phyloP scores from a whole-genome alignment of 305 asterid genomes.

The Lippia alba region DNA sequence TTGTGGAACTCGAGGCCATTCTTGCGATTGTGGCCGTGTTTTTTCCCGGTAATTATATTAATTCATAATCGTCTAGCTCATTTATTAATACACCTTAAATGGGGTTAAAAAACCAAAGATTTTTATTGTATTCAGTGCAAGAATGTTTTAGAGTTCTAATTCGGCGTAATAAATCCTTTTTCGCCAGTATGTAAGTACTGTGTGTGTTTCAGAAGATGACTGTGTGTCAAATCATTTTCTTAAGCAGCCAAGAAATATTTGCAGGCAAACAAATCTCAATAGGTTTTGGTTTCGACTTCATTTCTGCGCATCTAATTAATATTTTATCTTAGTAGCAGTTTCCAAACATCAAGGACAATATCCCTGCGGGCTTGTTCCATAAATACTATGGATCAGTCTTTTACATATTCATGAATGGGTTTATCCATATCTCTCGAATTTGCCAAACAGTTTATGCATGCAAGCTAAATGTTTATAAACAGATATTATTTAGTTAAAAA shows the following conservation, averaged over 20 bases:
- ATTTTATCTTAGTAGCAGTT: background rate
- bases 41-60: constrained; percentile 53
- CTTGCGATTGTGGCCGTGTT: constrained; percentile 80
- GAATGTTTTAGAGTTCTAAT: constrained; percentile 37
- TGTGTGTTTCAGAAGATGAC: constrained; percentile 22
- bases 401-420: background rate
- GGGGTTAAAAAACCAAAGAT: constrained; percentile 8
- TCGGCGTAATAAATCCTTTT: background rate
- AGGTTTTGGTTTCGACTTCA: constrained; percentile 35
- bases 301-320: constrained; percentile 32
- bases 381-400: background rate
- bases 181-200: background rate
- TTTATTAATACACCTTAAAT: background rate
- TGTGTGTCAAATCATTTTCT: constrained; percentile 50
- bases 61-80: background rate
- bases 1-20: constrained; percentile 80
- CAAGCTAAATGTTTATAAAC: background rate
- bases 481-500: background rate
- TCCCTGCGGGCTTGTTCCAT: constrained; percentile 1
- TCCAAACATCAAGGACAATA: background rate
- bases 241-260: constrained; percentile 34
- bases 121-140: constrained; percentile 50
- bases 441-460: constrained; percentile 20
- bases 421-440: background rate
- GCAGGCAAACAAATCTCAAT: constrained; percentile 28